Conservation (phyloP, 2,329 filamentous ascomycete species). For the Knoxdaviesia capensis region DNA sequence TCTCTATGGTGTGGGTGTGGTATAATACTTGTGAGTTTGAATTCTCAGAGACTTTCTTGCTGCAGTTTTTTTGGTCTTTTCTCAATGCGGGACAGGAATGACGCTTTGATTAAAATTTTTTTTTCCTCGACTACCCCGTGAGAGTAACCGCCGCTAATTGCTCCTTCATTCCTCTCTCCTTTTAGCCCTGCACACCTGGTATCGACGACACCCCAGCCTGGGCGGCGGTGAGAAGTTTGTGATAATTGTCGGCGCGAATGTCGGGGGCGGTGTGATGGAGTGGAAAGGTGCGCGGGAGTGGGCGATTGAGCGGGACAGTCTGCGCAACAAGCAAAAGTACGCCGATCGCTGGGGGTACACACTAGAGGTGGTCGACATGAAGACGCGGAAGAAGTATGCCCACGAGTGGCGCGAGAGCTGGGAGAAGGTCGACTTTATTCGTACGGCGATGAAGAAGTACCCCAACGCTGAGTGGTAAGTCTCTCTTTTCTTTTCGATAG, state of each 20-base stretch:
- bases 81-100: too few relatives aligned
- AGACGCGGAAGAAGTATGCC: conserved; percentile 93
- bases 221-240: conserved; percentile 84
- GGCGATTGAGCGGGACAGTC: conserved; percentile 92
- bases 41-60: too few relatives aligned
- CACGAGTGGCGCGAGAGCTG: conserved; percentile 98
- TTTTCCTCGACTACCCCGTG: too few relatives aligned
- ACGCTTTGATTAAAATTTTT: too few relatives aligned
- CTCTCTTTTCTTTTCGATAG: background rate
- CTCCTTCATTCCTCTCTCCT: too few relatives aligned
- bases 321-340: conserved; percentile 88
- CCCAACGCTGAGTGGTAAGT: conserved; percentile 87
- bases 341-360: conserved; percentile 80
- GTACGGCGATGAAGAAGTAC: conserved; percentile 78
- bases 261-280: conserved; percentile 95
- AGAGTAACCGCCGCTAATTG: too few relatives aligned
- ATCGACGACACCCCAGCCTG: conserved; percentile 45
- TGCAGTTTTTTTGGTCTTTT: too few relatives aligned
- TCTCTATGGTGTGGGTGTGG: conserved; percentile 43
- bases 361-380: conserved; percentile 93
- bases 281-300: conserved; percentile 96
- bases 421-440: conserved; percentile 94
- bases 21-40: conserved; percentile 50
- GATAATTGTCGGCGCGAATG: conserved; percentile 80
- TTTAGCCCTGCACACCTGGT: too few relatives aligned